These are phyloP conservation scores for Aegilops speltoides DNA, from an alignment of 176 grass and related monocot species.

Conservation along the genomic window DNA sequence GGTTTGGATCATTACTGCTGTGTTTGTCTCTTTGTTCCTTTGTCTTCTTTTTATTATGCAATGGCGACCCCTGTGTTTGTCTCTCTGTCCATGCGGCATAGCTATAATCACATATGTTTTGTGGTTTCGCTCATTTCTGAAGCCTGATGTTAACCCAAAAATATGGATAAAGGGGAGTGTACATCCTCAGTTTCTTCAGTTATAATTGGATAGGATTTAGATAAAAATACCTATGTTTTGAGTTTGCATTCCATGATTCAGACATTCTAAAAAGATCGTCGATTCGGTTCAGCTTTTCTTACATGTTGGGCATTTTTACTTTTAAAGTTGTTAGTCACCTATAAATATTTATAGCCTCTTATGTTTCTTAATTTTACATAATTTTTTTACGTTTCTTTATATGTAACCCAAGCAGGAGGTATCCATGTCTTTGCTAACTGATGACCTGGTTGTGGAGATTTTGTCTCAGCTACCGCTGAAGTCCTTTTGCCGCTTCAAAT, in stretches of 20 bases:
- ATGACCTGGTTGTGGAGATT: slow-evolving; percentile 35
- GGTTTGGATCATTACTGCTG: background rate
- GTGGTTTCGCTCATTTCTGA: background rate
- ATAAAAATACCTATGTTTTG: background rate
- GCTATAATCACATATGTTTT: background rate
- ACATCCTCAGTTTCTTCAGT: background rate
- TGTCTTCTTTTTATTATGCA: background rate
- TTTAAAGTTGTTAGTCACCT: background rate
- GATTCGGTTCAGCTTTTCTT: background rate
- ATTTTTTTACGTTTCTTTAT: background rate
- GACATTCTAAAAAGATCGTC: background rate
- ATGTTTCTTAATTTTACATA: background rate
- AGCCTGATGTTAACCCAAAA: background rate
- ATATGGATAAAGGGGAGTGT: background rate
- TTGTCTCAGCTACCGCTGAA: slow-evolving; percentile 30
- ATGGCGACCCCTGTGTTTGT: too few species aligned
- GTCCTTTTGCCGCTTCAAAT: slow-evolving; percentile 29
- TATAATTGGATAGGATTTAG: background rate
- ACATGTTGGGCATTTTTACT: background rate
- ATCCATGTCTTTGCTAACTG: background rate
- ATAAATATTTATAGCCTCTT: background rate
- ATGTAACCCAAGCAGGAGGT: background rate
- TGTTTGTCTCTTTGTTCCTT: too few species aligned
- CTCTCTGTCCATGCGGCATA: background rate
- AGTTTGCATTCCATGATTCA: background rate